phyloP scores from a whole-genome alignment of 2,329 filamentous ascomycete genomes.

The Didymella exigua region DNA sequence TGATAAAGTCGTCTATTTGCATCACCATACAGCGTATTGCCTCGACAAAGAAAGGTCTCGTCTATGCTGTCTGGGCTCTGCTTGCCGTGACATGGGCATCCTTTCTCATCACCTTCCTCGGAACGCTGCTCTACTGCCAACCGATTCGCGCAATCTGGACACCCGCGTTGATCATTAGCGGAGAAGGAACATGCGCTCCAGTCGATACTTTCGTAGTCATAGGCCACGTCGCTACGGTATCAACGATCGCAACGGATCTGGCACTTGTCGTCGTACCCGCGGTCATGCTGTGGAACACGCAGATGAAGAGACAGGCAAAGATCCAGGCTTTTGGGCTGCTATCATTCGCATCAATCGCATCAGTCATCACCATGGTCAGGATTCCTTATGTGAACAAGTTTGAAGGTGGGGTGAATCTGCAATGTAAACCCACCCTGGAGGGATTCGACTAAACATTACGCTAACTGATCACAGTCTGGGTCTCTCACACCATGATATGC shows the following conservation, averaged over 20 bases:
- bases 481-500: slow-evolving; percentile 30
- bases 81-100: slow-evolving; percentile 28
- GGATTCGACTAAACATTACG: background rate
- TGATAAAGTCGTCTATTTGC: slow-evolving; percentile 32
- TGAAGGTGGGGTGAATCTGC: slow-evolving; percentile 18
- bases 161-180: slow-evolving; percentile 17
- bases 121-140: slow-evolving; percentile 27
- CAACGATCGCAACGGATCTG: slow-evolving; percentile 29
- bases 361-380: slow-evolving; percentile 18
- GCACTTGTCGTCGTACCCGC: slow-evolving; percentile 29
- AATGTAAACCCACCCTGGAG: slow-evolving; percentile 16
- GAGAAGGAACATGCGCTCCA: slow-evolving; percentile 22
- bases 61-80: slow-evolving; percentile 22
- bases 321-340: slow-evolving; percentile 30
- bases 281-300: slow-evolving; percentile 32
- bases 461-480: slow-evolving; percentile 22
- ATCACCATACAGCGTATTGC: slow-evolving; percentile 35
- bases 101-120: slow-evolving; percentile 30
- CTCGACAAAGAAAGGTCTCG: slow-evolving; percentile 23
- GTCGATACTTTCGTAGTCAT: slow-evolving; percentile 29
- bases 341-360: slow-evolving; percentile 27
- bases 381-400: slow-evolving; percentile 34
- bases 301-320: slow-evolving; percentile 30
- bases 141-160: slow-evolving; percentile 25
- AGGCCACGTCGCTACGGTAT: slow-evolving; percentile 27